phyloP scores from a whole-genome alignment of 2,329 filamentous ascomycete genomes.

The Rosellinia necatrix region DNA sequence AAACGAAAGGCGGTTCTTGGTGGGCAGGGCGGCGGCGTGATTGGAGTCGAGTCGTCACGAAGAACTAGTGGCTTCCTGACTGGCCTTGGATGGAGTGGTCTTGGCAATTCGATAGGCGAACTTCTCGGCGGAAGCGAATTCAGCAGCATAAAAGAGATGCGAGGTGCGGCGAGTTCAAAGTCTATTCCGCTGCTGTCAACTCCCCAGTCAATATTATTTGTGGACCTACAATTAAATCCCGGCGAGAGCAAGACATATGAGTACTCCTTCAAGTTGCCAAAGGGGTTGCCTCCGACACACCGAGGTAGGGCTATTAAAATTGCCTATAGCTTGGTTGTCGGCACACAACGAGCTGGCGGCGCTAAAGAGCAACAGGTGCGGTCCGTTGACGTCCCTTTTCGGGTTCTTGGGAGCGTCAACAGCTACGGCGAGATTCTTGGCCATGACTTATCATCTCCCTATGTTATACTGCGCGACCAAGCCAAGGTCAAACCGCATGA shows the following conservation, averaged over 20 bases:
- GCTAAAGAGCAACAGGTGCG: conserved; percentile 81
- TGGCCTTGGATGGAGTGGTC: conserved; percentile 83
- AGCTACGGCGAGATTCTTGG: conserved; percentile 84
- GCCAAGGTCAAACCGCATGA: conserved; percentile 67
- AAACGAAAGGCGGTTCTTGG: conserved; percentile 92
- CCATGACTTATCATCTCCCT: conserved; percentile 93
- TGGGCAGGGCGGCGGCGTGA: conserved; percentile 83
- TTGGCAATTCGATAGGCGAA: conserved; percentile 86
- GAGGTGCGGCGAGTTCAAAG: conserved; percentile 81
- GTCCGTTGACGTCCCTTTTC: conserved; percentile 90
- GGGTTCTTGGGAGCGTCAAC: conserved; percentile 92
- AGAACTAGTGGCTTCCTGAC: conserved; percentile 80
- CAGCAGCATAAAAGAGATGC: conserved; percentile 95
- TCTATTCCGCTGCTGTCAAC: conserved; percentile 91
- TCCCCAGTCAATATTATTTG: conserved; percentile 93
- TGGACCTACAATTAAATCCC: conserved; percentile 83
- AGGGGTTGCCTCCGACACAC: conserved; percentile 87
- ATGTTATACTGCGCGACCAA: conserved; percentile 84
- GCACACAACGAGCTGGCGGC: conserved; percentile 83
- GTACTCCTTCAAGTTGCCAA: conserved; percentile 84
- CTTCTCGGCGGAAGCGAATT: conserved; percentile 85
- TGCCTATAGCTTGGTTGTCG: conserved; percentile 86
- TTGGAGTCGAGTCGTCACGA: conserved; percentile 76
- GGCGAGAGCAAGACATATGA: conserved; percentile 88
- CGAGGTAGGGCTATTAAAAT: conserved; percentile 94